A percentile compares a stretch with the other conserved stretches of the same genome.
Conservation (phyloP, 768 basidiomycete genomes). For the Ramaria rubella region DNA sequence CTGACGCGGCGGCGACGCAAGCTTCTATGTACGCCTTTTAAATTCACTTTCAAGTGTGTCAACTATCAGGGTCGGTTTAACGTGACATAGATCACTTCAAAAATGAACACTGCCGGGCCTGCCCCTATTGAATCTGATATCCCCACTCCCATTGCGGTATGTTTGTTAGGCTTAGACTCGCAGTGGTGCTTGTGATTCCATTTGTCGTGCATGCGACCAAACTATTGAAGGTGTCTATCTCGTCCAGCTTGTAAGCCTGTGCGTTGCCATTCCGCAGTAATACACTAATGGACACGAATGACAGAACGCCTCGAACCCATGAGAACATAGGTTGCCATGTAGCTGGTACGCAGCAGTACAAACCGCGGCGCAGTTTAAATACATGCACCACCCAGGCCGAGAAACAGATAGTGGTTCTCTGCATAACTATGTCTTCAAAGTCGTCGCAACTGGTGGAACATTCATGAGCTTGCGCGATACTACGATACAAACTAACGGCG, state of each 20-base stretch:
- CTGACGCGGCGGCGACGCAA: too few species aligned
- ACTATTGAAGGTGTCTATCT: background rate
- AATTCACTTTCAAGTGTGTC: too few species aligned
- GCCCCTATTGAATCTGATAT: too few species aligned
- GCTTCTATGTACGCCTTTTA: too few species aligned
- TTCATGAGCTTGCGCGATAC: background rate
- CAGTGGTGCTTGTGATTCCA: too few species aligned
- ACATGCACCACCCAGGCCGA: background rate
- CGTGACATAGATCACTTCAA: too few species aligned
- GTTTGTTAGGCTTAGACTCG: too few species aligned
- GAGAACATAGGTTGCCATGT: background rate
- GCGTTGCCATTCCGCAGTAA: too few species aligned
- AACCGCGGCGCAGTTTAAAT: background rate
- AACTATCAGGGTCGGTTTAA: too few species aligned
- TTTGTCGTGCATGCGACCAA: background rate
- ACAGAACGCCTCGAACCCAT: background rate
- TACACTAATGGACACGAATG: background rate
- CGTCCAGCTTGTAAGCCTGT: background rate
- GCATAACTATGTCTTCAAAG: background rate
- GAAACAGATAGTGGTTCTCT: background rate
- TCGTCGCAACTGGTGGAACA: background rate
- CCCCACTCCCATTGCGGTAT: too few species aligned
- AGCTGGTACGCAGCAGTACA: background rate
- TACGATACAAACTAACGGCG: background rate
- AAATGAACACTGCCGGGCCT: too few species aligned